Conservation (phyloP, 140 eudicot species). For the Anethum foeniculum region DNA sequence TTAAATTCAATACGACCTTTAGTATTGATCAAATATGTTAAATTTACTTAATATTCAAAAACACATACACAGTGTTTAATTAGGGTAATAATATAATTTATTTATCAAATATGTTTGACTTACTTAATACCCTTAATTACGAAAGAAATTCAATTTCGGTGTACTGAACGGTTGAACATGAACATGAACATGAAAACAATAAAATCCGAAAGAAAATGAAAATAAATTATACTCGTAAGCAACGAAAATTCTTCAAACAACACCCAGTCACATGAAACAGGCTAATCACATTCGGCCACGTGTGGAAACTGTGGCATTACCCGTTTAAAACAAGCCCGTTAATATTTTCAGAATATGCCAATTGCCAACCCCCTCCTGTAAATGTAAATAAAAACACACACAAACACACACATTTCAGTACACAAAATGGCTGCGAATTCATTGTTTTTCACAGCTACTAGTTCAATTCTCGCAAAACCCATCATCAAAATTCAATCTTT, state of each 20-base stretch:
- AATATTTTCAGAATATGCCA: background rate
- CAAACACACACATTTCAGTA: no score
- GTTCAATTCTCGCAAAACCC: conserved; percentile 18
- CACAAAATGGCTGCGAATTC: conserved; percentile 25
- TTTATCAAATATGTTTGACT: no score
- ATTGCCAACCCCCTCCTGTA: background rate
- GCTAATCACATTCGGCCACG: background rate
- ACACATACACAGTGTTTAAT: no score
- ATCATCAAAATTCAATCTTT: conserved; percentile 24
- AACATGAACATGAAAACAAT: no score
- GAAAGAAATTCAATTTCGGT: background rate
- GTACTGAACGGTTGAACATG: background rate
- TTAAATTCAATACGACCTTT: no score
- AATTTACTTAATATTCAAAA: no score
- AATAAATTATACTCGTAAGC: no score
- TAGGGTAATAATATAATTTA: no score
- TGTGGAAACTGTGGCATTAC: background rate
- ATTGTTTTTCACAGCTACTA: conserved; percentile 8
- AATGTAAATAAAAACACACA: background rate
- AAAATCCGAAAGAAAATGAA: no score
- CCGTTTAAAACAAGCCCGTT: background rate
- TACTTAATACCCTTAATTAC: no score
- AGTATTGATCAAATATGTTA: no score
- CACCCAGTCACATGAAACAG: background rate
- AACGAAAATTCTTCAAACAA: background rate